Conservation (phyloP, 2,329 filamentous ascomycete species). For the Cercospora sp. region DNA sequence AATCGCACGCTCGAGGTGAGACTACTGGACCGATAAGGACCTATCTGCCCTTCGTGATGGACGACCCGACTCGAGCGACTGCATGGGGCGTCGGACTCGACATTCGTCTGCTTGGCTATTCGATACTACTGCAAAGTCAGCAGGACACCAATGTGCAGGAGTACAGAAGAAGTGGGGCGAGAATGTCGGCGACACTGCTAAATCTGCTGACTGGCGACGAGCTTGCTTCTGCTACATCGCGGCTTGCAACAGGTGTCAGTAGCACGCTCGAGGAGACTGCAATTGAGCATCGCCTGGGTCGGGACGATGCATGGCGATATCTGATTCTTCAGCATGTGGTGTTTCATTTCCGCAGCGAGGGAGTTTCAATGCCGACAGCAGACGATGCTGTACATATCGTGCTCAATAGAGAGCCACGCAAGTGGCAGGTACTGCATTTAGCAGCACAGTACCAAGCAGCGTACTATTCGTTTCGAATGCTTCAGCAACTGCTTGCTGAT, state of each 20-base stretch:
- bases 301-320: slow-evolving; percentile 25
- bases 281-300: neutral
- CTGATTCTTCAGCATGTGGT: slow-evolving; percentile 27
- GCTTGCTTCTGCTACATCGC: neutral
- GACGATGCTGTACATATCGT: slow-evolving; percentile 31
- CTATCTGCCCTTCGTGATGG: slow-evolving; percentile 65
- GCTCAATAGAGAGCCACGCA: slow-evolving; percentile 36
- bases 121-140: slow-evolving; percentile 34
- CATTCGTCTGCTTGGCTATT: slow-evolving; percentile 44
- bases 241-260: neutral
- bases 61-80: slow-evolving; percentile 46
- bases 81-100: slow-evolving; percentile 45
- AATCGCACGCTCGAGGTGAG: slow-evolving; percentile 19
- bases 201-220: slow-evolving; percentile 9
- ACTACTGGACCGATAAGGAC: slow-evolving; percentile 45
- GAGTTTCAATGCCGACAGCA: slow-evolving; percentile 22
- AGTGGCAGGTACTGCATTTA: slow-evolving; percentile 44
- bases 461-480: slow-evolving; percentile 47
- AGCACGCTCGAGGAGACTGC: slow-evolving; percentile 8
- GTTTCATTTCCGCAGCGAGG: slow-evolving; percentile 16
- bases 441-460: slow-evolving; percentile 44
- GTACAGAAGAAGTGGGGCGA: slow-evolving; percentile 40
- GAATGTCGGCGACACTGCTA: slow-evolving; percentile 25
- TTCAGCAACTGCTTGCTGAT: slow-evolving; percentile 40
- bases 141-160: slow-evolving; percentile 38